Evolutionary conservation across 805 yeast species (phyloP).

Genomic region (Candida awuae): DNA sequence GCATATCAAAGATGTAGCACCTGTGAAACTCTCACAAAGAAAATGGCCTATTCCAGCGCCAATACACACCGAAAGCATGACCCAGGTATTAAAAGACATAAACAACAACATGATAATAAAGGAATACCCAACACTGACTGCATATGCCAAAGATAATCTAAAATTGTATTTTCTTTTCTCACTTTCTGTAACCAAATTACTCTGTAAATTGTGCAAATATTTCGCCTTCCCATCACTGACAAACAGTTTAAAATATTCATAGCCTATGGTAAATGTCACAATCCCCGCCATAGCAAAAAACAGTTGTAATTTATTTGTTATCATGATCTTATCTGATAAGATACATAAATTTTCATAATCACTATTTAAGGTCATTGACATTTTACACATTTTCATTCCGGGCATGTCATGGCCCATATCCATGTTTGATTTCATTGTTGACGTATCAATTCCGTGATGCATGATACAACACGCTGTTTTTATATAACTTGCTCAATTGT

Average conservation of each 20-base stretch:
- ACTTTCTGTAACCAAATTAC: constrained; percentile 10
- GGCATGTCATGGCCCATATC: constrained; percentile 14
- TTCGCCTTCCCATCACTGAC: constrained; percentile 18
- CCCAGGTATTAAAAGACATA: constrained; percentile 41
- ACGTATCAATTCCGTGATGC: constrained; percentile 2
- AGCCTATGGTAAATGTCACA: constrained; percentile 27
- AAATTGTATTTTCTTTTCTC: constrained; percentile 20
- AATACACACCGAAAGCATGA: constrained; percentile 35
- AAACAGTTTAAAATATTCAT: constrained; percentile 31
- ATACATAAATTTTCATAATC: constrained; percentile 39
- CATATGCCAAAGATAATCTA: constrained; percentile 30
- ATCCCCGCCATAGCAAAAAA: constrained; percentile 29
- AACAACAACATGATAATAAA: constrained; percentile 40
- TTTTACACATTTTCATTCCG: constrained; percentile 25
- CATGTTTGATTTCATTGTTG: constrained; percentile 5
- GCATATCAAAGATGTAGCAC: constrained; percentile 20
- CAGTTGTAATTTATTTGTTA: constrained; percentile 29
- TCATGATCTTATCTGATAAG: constrained; percentile 34
- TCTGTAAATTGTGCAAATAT: constrained; percentile 6
- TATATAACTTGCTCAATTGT: too few species aligned
- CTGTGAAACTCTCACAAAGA: constrained; percentile 18
- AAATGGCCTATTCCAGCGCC: constrained; percentile 37
- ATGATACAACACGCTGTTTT: neutral
- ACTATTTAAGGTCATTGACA: constrained; percentile 37
- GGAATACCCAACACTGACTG: constrained; percentile 35